Conservation (phyloP, 495 filamentous ascomycete genomes). For the Hypomontagnella submonticulosa region DNA sequence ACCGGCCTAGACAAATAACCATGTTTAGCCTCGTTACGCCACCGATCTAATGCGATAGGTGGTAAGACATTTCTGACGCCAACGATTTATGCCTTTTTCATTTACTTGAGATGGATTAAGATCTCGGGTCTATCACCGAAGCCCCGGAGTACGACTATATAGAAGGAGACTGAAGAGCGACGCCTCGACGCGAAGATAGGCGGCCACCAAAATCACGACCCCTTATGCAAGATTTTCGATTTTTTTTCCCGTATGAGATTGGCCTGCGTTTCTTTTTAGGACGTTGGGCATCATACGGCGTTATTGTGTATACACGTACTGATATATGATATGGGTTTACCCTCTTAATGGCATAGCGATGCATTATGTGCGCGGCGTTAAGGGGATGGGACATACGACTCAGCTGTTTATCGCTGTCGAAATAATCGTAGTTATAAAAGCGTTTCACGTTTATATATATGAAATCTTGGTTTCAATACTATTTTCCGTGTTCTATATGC, state of each 20-base stretch:
- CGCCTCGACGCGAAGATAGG: conserved; percentile 1
- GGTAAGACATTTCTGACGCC: conserved; percentile 2
- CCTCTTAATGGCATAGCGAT: conserved; percentile 39
- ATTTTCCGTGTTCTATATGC: not conserved
- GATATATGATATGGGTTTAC: conserved; percentile 35
- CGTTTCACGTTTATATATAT: conserved; percentile 16
- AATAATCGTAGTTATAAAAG: conserved; percentile 38
- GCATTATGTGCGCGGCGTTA: conserved; percentile 23
- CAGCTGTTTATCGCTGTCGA: conserved; percentile 23
- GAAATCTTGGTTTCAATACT: not conserved
- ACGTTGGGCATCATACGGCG: conserved; percentile 4
- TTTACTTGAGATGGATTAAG: conserved; percentile 1
- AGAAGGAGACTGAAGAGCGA: conserved; percentile 9
- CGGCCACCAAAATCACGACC: not conserved
- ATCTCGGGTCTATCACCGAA: not conserved
- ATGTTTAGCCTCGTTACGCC: conserved; percentile 8
- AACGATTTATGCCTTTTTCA: not conserved
- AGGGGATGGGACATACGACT: conserved; percentile 10
- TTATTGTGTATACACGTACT: conserved; percentile 38
- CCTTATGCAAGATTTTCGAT: conserved; percentile 1
- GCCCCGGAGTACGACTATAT: not conserved
- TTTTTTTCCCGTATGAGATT: conserved; percentile 6
- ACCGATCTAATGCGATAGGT: conserved; percentile 1
- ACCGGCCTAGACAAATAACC: conserved; percentile 10
- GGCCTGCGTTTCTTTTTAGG: not conserved